These are phyloP conservation scores for Sicyos baderoa DNA, from an alignment of 306 rosid genomes.

Conservation along the genomic window DNA sequence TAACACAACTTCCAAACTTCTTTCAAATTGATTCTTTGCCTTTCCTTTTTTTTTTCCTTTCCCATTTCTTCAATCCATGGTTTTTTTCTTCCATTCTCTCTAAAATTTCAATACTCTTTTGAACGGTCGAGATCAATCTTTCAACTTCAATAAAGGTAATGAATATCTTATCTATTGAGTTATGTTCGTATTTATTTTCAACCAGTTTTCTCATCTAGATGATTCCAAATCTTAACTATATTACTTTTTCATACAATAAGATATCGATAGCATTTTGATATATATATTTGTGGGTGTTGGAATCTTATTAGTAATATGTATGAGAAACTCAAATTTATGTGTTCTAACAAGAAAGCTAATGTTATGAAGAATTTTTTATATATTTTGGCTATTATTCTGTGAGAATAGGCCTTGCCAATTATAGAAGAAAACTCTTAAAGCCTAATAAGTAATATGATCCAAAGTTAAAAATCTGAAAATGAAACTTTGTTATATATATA, in stretches of 20 bases:
- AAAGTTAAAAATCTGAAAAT: background rate
- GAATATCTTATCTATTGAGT: background rate
- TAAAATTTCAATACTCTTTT: no score
- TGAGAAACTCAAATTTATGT: no score
- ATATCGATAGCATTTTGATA: no score
- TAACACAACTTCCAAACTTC: background rate
- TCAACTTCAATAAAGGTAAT: background rate
- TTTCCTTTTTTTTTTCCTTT: background rate
- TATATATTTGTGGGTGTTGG: no score
- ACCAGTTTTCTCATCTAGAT: background rate
- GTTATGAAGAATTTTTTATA: background rate
- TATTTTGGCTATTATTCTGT: background rate
- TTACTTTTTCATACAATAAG: no score
- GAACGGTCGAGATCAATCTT: background rate
- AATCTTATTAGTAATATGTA: no score
- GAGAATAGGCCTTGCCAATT: background rate
- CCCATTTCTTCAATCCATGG: no score
- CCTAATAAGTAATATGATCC: background rate
- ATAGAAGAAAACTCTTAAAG: background rate
- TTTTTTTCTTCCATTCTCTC: no score
- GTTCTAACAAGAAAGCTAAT: no score
- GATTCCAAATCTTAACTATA: no score
- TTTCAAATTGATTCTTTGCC: background rate
- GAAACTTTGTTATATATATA: background rate
- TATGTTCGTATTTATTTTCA: background rate